Evolutionary conservation across 495 filamentous ascomycete genomes (phyloP), one percentile per base, ranked within the genome.

Genomic region (Jackrogersella multiformis): DNA sequence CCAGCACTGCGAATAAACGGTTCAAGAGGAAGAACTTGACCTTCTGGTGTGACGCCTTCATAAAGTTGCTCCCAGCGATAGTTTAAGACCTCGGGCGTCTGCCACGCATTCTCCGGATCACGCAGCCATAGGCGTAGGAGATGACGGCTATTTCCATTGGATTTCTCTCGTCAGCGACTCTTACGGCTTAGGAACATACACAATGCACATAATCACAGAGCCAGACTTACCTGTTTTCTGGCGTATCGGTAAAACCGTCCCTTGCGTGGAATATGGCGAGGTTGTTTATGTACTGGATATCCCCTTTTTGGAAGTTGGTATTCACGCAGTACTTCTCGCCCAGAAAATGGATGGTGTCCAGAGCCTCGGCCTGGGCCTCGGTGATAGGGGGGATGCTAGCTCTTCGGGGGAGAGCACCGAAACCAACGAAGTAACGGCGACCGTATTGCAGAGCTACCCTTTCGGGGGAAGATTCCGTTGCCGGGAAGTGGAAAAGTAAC

Each of bases 301-400:
- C 84, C 0, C 84, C 85, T 57, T 77, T 74, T 26, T 84, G 81
- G 60, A 89, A 86, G 42, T 84, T 78, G 2, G 89, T 73, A 0
- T 79, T 70, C 0, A 86, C 74, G 12, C 76, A 77, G 61, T 84
- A 80, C 70, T 83, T 80, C 38, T 86, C 85, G 0, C 83, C 88
- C 0, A 85, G 74, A 69, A 88, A 90, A 64, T 90, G 86, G 35
- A 91, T 54, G 0, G 85, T 81, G 65, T 90, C 88, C 4, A 91
- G 78, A 2, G 88, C 89, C 66, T 91, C 89, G 5, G 86, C 86
- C 69, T 92, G 88, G 0, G 83, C 87, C 72, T 89, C 85, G 0
- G 82, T 86, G 10, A 89, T 87, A 0, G 85, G 80, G 2, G 88
- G 86, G 34, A 90, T 85, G 30, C 76, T 53, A 5, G 76, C 34